These are phyloP conservation scores for Penicillium cinerascens DNA, from an alignment of 495 filamentous ascomycete species.

Conservation along the genomic window DNA sequence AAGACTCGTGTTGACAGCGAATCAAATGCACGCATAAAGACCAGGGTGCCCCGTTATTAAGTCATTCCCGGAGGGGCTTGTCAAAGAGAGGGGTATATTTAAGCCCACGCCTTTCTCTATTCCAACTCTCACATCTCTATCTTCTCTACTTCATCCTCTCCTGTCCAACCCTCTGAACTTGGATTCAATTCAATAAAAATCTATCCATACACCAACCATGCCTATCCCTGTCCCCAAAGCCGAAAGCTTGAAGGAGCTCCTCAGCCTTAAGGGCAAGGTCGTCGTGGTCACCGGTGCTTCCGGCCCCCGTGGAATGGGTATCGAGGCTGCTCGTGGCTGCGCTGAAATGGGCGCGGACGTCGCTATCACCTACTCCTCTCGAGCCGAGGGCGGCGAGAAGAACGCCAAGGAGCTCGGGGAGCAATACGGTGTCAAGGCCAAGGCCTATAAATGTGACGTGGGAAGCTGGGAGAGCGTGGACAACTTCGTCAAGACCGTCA, in stretches of 20 bases:
- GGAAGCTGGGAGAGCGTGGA: constrained; percentile 50
- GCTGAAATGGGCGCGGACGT: constrained; percentile 71
- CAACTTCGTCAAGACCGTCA: constrained; percentile 48
- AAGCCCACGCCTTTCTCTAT: background rate
- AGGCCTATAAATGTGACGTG: constrained; percentile 61
- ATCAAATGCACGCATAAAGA: background rate
- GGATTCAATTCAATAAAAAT: background rate
- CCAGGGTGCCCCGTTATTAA: background rate
- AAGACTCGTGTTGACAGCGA: background rate
- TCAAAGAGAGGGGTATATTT: background rate
- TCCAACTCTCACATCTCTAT: background rate
- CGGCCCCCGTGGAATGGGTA: constrained; percentile 66
- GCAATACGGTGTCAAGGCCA: constrained; percentile 62
- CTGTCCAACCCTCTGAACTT: background rate
- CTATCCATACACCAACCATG: constrained; percentile 10
- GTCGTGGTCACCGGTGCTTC: constrained; percentile 70
- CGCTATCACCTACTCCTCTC: constrained; percentile 64
- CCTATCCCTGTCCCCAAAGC: constrained; percentile 56
- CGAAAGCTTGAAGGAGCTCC: constrained; percentile 57
- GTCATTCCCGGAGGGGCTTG: background rate
- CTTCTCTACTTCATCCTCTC: background rate
- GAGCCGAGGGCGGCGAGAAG: constrained; percentile 57
- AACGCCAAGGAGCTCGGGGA: constrained; percentile 58
- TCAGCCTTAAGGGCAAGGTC: constrained; percentile 71
- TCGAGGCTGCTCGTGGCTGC: constrained; percentile 67